A percentile compares a stretch with the other conserved stretches of the same genome.
These are phyloP conservation scores for Aegilops bicornis DNA, from an alignment of 176 grass and related monocot species.

Conservation along the genomic window DNA sequence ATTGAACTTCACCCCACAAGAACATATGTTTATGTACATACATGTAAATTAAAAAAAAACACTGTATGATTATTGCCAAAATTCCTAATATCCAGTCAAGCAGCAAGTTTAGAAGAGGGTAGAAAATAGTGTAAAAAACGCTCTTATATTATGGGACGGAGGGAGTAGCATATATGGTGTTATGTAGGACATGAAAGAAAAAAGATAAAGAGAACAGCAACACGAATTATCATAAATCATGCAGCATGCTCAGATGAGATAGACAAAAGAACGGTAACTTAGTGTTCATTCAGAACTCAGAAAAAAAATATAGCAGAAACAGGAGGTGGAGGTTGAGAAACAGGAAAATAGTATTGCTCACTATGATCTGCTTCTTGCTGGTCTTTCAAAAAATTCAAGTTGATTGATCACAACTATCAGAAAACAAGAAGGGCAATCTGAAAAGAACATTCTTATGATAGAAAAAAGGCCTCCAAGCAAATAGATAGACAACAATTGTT, in stretches of 20 bases:
- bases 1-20: conserved; percentile 10
- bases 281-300: background rate
- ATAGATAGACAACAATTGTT: background rate
- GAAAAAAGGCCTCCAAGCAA: background rate
- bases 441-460: background rate
- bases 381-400: background rate
- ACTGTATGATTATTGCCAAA: background rate
- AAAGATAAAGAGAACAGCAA: background rate
- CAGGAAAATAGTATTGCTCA: background rate
- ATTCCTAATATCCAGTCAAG: background rate
- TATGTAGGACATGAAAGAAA: background rate
- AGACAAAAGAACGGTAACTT: background rate
- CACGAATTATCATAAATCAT: background rate
- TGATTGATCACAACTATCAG: background rate
- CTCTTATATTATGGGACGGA: no score
- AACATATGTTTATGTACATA: background rate
- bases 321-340: background rate
- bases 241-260: background rate
- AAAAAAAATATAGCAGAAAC: background rate
- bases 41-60: background rate
- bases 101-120: background rate
- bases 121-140: background rate
- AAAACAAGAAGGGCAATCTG: background rate
- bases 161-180: background rate
- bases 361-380: background rate